Evolutionary conservation across 2,329 filamentous ascomycete genomes (phyloP).

Genomic region (Trichoderma sp.): DNA sequence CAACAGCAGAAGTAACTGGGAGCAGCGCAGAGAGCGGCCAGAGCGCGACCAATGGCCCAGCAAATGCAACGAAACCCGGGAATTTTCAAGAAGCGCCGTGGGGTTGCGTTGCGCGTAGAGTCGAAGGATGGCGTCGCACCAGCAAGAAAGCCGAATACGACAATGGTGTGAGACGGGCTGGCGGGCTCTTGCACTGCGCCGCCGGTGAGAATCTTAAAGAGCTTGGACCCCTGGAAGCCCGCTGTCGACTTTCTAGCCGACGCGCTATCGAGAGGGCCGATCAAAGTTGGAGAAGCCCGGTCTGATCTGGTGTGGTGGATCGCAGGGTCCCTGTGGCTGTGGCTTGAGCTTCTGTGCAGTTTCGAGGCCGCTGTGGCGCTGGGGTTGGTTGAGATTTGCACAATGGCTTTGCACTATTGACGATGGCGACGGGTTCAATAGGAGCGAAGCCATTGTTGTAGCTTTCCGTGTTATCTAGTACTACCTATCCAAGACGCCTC

Average conservation of each 20-base stretch:
- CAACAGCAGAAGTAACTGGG: neutral
- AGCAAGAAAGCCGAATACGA: constrained; percentile 6
- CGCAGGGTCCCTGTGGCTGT: neutral
- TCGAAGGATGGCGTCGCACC: neutral
- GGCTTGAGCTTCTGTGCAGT: neutral
- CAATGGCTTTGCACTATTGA: neutral
- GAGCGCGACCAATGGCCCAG: neutral
- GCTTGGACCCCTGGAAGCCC: neutral
- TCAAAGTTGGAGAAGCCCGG: neutral
- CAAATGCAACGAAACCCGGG: neutral
- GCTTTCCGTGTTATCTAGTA: neutral
- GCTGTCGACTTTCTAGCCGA: neutral
- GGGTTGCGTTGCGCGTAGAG: neutral
- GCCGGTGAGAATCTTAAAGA: neutral
- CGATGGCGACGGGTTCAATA: neutral
- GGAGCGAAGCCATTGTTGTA: too few relatives aligned
- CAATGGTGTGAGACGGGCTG: neutral
- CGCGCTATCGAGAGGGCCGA: neutral
- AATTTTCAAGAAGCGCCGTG: neutral
- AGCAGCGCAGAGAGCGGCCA: neutral
- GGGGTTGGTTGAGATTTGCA: neutral
- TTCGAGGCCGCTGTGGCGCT: neutral
- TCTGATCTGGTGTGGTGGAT: too few relatives aligned
- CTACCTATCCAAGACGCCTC: neutral
- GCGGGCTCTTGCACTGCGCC: neutral